phyloP scores from a whole-genome alignment of 2,329 filamentous ascomycete genomes.

The Neopestalotiopsis sp. region DNA sequence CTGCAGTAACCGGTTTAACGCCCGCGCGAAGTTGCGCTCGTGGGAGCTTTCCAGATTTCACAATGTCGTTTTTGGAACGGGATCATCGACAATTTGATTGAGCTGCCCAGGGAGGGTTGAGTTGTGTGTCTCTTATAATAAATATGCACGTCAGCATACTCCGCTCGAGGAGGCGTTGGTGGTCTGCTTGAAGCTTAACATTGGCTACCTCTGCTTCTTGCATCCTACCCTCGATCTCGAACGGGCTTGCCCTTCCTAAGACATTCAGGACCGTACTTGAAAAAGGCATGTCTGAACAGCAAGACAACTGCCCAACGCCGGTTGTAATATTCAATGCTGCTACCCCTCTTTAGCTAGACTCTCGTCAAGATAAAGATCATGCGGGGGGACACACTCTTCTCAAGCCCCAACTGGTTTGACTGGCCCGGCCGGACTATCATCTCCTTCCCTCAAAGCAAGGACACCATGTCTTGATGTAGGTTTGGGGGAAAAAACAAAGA shows the following conservation, averaged over 20 bases:
- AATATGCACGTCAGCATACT: conserved; percentile 16
- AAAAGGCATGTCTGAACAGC: neutral
- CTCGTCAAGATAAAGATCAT: neutral
- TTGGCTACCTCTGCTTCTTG: neutral
- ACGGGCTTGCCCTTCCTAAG: neutral
- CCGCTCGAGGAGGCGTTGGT: neutral
- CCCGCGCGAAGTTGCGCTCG: neutral
- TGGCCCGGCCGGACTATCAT: neutral
- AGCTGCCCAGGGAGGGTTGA: neutral
- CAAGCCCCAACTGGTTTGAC: neutral
- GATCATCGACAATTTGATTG: neutral
- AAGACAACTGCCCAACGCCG: neutral
- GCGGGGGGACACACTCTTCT: neutral
- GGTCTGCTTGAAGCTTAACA: neutral
- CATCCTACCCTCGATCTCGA: neutral
- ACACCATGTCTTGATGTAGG: neutral
- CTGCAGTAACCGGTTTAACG: neutral
- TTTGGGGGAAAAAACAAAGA: neutral
- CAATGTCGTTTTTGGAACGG: neutral
- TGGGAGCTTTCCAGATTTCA: neutral
- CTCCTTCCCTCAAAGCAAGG: neutral
- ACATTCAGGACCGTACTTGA: no score
- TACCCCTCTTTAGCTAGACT: neutral
- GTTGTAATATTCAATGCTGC: neutral
- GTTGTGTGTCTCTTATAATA: neutral